A percentile compares a stretch with the other conserved stretches of the same genome.
Conservation (phyloP, 169 alveolate species). For the Plasmodium sp. region DNA sequence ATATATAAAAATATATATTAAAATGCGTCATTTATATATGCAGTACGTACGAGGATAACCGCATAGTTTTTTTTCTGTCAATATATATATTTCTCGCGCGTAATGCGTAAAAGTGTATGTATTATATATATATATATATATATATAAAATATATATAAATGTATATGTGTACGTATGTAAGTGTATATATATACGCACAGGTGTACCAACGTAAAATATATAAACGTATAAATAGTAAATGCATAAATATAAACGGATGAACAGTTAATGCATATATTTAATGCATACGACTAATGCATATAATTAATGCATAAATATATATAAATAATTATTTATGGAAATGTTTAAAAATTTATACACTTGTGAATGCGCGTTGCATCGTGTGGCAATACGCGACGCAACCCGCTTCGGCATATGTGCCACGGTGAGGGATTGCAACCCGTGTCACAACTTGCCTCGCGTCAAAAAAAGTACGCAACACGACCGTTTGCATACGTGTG, state of each 20-base stretch:
- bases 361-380: background rate
- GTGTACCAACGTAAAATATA: background rate
- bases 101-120: background rate
- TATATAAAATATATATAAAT: background rate
- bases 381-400: background rate
- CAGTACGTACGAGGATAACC: background rate
- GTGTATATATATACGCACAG: conserved; percentile 8
- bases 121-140: background rate
- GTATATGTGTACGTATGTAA: background rate
- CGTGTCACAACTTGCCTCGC: background rate
- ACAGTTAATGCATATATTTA: background rate
- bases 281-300: background rate
- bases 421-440: background rate
- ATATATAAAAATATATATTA: background rate
- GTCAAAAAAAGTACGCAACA: background rate
- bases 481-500: background rate
- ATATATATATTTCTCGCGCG: background rate
- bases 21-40: background rate
- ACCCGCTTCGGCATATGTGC: background rate
- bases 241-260: background rate
- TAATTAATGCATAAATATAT: conserved; percentile 2
- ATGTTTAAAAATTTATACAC: background rate
- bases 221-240: background rate
- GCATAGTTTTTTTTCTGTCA: conserved; percentile 7
- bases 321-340: conserved; percentile 3